Percentiles rank a stretch among this genome's conserved stretches.
These are phyloP conservation scores for Mrakia gelida DNA, from an alignment of 768 basidiomycete genomes.

Conservation along the genomic window DNA sequence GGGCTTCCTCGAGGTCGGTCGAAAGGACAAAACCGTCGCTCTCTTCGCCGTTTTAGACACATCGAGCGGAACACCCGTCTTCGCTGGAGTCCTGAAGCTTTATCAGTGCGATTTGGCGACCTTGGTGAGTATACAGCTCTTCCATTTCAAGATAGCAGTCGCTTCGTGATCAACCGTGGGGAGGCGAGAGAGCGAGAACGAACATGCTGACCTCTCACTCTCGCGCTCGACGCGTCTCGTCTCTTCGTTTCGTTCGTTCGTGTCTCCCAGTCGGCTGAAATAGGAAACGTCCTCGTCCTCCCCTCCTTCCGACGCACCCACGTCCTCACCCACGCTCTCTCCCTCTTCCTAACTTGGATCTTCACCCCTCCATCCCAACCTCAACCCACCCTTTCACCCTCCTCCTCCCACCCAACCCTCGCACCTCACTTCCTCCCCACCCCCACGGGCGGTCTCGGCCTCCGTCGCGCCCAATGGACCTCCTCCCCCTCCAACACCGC, in stretches of 20 bases:
- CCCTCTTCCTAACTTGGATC: slow-evolving; percentile 6
- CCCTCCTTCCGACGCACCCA: slow-evolving; percentile 16
- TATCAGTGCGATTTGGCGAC: background rate
- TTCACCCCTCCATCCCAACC: slow-evolving; percentile 5
- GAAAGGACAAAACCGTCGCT: background rate
- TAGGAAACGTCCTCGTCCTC: slow-evolving; percentile 6
- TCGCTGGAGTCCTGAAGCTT: slow-evolving; percentile 12
- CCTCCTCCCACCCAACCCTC: no score
- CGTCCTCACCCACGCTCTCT: slow-evolving; percentile 15
- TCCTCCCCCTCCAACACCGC: background rate
- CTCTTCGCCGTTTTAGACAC: background rate
- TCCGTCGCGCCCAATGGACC: slow-evolving; percentile 16
- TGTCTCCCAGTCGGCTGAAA: background rate
- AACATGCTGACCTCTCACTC: background rate
- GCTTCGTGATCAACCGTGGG: background rate
- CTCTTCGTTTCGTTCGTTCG: background rate
- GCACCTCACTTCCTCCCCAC: background rate
- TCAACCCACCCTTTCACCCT: no score
- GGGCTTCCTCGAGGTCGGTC: background rate
- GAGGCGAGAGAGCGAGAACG: no score
- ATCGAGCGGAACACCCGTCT: background rate
- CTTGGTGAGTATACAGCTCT: background rate
- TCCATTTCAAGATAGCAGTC: no score
- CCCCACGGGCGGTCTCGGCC: background rate
- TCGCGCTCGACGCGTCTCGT: background rate